These are phyloP conservation scores for Magnolia officinalis DNA, from an alignment of 164 flowering plant species.

Conservation along the genomic window DNA sequence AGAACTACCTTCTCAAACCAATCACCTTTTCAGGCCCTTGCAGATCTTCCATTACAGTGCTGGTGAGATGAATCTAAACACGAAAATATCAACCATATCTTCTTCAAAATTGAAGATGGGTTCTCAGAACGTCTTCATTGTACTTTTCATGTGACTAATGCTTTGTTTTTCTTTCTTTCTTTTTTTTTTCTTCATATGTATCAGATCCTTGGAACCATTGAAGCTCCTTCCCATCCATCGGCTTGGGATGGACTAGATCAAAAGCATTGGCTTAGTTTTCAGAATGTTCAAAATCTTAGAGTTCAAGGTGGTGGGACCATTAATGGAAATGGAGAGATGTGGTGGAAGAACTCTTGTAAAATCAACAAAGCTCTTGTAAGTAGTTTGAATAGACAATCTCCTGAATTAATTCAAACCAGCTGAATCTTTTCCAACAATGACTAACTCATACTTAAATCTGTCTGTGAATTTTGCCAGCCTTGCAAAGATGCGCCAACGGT, in stretches of 20 bases:
- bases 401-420: not conserved
- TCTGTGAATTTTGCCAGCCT: conserved; percentile 48
- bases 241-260: conserved; percentile 43
- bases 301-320: conserved; percentile 55
- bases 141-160: not conserved
- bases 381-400: not conserved
- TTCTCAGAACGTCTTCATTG: not conserved
- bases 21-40: conserved; percentile 75
- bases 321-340: conserved; percentile 52
- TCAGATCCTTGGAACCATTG: conserved; percentile 63
- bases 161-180: not conserved
- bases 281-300: conserved; percentile 24
- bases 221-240: conserved; percentile 47
- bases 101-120: not conserved
- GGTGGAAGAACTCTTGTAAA: conserved; percentile 57
- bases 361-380: conserved; percentile 24
- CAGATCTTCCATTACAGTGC: conserved; percentile 41
- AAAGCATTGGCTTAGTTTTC: conserved; percentile 46
- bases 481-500: conserved; percentile 89
- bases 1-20: conserved; percentile 54
- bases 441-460: not conserved
- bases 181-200: not conserved
- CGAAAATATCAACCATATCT: not conserved
- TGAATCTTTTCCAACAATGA: not conserved
- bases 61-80: conserved; percentile 38